Evolutionary conservation across 2,329 filamentous ascomycete species (phyloP).

Genomic region (Cercospora sesami): DNA sequence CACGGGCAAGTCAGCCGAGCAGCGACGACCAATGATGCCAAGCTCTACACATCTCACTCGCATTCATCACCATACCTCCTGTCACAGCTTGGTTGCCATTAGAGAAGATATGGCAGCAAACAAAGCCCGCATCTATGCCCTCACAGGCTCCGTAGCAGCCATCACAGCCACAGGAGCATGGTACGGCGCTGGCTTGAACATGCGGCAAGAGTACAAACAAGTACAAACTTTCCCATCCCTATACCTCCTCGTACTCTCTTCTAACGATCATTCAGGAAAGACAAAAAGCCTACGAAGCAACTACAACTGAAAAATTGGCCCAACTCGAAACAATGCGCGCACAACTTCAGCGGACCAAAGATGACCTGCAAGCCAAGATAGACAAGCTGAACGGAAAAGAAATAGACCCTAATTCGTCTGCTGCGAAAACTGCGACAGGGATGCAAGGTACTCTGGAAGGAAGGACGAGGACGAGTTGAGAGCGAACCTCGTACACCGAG

Average conservation of each 20-base stretch:
- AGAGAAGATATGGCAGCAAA: no score
- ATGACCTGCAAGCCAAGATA: conserved; percentile 59
- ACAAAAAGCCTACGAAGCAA: conserved; percentile 46
- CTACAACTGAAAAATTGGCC: conserved; percentile 57
- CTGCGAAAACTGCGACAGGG: neutral
- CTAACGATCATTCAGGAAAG: conserved; percentile 45
- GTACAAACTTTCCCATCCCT: conserved; percentile 38
- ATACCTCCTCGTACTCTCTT: neutral
- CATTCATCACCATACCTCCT: neutral
- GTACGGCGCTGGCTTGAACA: conserved; percentile 62
- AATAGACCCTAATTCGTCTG: neutral
- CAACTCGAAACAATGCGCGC: conserved; percentile 53
- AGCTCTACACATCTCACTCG: conserved; percentile 7
- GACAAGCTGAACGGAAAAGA: conserved; percentile 48
- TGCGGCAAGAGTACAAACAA: conserved; percentile 52
- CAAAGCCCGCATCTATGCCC: conserved; percentile 50
- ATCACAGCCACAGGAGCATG: conserved; percentile 59
- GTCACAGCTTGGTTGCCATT: no score
- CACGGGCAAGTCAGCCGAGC: neutral
- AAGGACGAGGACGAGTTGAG: conserved; percentile 5
- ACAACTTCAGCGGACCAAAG: conserved; percentile 53
- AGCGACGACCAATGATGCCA: conserved; percentile 2
- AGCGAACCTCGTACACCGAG: no score
- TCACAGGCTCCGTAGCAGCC: conserved; percentile 57
- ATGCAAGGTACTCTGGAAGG: conserved; percentile 12